Percentiles rank a stretch among this genome's conserved stretches.
Evolutionary conservation across 1,139 yeast species (phyloP).

Genomic region (Hansenula sp.): DNA sequence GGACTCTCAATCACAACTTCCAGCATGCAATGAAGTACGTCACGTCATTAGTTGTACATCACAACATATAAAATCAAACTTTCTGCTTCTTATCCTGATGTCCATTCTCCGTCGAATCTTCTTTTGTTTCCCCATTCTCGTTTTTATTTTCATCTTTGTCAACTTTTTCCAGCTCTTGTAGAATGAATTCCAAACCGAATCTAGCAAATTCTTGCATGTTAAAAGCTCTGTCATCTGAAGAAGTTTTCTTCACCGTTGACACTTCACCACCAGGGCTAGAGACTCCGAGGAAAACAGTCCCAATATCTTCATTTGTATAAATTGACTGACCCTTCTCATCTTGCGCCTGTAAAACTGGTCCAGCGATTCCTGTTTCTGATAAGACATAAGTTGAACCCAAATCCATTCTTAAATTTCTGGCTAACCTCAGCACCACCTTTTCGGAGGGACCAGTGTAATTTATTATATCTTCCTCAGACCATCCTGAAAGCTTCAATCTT

Average conservation of each 20-base stretch:
- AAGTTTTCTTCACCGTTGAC: conserved; percentile 46
- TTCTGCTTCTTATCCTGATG: neutral
- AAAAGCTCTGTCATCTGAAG: conserved; percentile 44
- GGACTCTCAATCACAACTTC: no score
- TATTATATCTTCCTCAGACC: conserved; percentile 67
- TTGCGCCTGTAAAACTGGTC: conserved; percentile 43
- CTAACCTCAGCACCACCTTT: conserved; percentile 69
- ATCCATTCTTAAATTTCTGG: conserved; percentile 75
- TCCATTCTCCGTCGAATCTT: neutral
- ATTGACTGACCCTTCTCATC: conserved; percentile 6
- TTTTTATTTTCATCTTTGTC: conserved; percentile 6
- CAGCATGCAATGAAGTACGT: no score
- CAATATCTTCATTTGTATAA: conserved; percentile 38
- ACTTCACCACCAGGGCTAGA: conserved; percentile 62
- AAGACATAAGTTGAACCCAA: conserved; percentile 78
- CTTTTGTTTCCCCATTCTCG: neutral
- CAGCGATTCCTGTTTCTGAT: conserved; percentile 87
- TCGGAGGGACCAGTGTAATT: conserved; percentile 81
- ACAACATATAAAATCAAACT: no score
- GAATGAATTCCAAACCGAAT: conserved; percentile 58
- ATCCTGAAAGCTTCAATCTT: conserved; percentile 70
- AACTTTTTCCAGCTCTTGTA: conserved; percentile 32
- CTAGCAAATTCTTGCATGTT: conserved; percentile 78
- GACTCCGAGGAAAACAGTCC: conserved; percentile 69
- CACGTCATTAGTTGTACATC: no score